Evolutionary conservation across 2,329 filamentous ascomycete species (phyloP).

Genomic region (Xylaria sp.): DNA sequence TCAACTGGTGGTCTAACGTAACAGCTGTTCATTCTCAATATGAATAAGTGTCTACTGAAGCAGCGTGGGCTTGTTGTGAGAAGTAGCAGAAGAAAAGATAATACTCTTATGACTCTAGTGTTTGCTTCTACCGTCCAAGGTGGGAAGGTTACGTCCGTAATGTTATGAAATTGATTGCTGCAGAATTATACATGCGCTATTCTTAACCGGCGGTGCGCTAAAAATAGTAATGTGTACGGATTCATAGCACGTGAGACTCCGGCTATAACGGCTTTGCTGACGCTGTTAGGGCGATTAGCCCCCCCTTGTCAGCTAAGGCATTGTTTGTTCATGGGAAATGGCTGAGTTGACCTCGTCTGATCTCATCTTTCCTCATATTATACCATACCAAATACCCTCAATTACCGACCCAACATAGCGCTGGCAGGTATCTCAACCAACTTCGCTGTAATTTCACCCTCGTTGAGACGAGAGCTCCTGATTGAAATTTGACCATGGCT

Average conservation of each 20-base stretch:
- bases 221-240: background rate
- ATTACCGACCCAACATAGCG: background rate
- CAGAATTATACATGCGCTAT: too few relatives aligned
- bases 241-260: constrained; percentile 25
- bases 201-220: background rate
- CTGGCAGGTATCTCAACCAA: background rate
- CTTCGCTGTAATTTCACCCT: background rate
- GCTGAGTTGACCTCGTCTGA: constrained; percentile 1
- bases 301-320: constrained; percentile 19
- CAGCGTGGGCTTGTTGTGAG: background rate
- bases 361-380: constrained; percentile 1
- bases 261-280: constrained; percentile 34
- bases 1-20: constrained; percentile 41
- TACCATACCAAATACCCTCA: background rate
- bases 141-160: too few relatives aligned
- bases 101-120: too few relatives aligned
- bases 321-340: constrained; percentile 4
- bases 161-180: too few relatives aligned
- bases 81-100: background rate
- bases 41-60: background rate
- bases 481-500: constrained; percentile 35
- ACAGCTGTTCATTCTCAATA: background rate
- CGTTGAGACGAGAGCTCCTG: background rate
- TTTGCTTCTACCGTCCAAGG: too few relatives aligned
- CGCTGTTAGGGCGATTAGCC: constrained; percentile 8